phyloP scores from a whole-genome alignment of 2,329 filamentous ascomycete genomes.

The Catunica adiposa region DNA sequence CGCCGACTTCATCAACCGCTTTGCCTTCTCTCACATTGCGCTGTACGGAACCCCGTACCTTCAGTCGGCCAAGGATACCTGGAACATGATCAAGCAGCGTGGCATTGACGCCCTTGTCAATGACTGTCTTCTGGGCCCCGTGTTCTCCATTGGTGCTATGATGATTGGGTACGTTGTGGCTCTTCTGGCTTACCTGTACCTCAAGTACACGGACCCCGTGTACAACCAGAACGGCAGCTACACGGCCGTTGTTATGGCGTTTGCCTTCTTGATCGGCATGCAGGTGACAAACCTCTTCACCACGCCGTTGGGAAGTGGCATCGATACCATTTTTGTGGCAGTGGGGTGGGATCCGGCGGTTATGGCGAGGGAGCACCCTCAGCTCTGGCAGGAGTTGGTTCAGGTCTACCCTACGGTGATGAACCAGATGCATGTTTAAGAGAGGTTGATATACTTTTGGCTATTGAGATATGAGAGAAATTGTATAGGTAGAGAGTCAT shows the following conservation, averaged over 20 bases:
- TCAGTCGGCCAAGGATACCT: conserved; percentile 73
- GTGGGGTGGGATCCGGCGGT: conserved; percentile 53
- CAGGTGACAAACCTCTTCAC: conserved; percentile 85
- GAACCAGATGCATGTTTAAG: conserved; percentile 53
- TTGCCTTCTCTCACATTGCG: conserved; percentile 84
- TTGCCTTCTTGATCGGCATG: conserved; percentile 75
- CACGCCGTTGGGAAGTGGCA: conserved; percentile 71
- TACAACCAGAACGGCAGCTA: conserved; percentile 57
- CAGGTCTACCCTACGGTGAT: conserved; percentile 72
- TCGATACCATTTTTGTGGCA: conserved; percentile 83
- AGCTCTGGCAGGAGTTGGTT: conserved; percentile 66
- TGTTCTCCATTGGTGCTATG: conserved; percentile 59
- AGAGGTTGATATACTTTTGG: too few species aligned
- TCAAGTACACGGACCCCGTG: conserved; percentile 60
- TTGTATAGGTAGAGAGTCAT: neutral
- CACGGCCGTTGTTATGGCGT: conserved; percentile 65
- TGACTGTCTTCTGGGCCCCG: conserved; percentile 64
- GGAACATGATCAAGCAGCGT: conserved; percentile 80
- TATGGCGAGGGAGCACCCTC: conserved; percentile 62
- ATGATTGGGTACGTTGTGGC: conserved; percentile 75
- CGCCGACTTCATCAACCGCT: conserved; percentile 76
- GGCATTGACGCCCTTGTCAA: conserved; percentile 83
- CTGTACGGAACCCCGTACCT: conserved; percentile 84
- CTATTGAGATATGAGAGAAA: too few species aligned
- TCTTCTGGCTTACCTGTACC: conserved; percentile 71